phyloP scores from a whole-genome alignment of 208 protist species.

The Acanthamoeba royreba region DNA sequence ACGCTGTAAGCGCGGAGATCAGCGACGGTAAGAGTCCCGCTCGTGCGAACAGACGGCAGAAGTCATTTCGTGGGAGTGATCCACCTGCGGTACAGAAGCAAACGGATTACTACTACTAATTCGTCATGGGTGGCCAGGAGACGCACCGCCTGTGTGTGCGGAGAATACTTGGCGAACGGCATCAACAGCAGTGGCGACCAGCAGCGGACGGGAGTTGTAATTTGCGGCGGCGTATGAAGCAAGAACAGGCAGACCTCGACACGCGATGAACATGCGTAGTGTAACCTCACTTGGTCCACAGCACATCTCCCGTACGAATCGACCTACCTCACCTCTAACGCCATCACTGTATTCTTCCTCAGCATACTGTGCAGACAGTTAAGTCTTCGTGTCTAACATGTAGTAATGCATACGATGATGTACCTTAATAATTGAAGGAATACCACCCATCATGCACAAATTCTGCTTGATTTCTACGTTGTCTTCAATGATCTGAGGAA shows the following conservation, averaged over 20 bases:
- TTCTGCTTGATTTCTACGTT: conserved; percentile 76
- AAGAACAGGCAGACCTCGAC: conserved; percentile 73
- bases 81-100: no score
- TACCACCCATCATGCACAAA: conserved; percentile 76
- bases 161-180: neutral
- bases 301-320: conserved; percentile 70
- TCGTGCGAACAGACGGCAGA: conserved; percentile 67
- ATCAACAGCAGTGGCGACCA: neutral
- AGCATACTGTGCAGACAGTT: no score
- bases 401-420: no score
- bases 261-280: conserved; percentile 83
- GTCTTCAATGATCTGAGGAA: conserved; percentile 64
- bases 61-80: conserved; percentile 67
- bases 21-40: conserved; percentile 42
- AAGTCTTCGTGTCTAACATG: no score
- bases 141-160: neutral
- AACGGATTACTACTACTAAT: no score
- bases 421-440: conserved; percentile 77
- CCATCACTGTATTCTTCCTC: conserved; percentile 19
- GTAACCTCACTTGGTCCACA: conserved; percentile 63
- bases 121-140: no score
- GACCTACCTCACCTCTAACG: conserved; percentile 66
- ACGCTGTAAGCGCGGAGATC: neutral
- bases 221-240: conserved; percentile 67
- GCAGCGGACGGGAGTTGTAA: neutral